Conservation (phyloP, 495 filamentous ascomycete species). For the Podospora anserina region DNA sequence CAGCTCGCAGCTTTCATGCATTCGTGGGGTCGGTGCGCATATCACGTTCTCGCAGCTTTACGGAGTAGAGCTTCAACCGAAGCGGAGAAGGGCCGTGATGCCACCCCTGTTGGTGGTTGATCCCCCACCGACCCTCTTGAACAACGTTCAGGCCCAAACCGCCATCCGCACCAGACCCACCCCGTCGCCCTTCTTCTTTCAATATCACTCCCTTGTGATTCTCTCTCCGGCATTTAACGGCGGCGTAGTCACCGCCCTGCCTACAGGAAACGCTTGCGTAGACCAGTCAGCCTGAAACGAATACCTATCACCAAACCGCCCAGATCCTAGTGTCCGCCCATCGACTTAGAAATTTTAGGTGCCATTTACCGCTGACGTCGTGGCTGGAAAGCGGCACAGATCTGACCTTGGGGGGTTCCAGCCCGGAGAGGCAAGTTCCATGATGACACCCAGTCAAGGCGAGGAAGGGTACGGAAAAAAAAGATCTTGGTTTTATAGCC, state of each 20-base stretch:
- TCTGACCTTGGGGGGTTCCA: background rate
- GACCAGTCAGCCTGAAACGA: background rate
- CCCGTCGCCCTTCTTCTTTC: background rate
- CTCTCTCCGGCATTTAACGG: background rate
- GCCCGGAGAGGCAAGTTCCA: slow-evolving; percentile 2
- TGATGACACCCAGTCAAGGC: background rate
- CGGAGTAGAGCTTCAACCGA: background rate
- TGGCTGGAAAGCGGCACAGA: slow-evolving; percentile 8
- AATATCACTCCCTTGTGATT: background rate
- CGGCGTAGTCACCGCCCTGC: background rate
- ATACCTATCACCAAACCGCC: background rate
- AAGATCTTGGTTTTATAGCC: slow-evolving; percentile 3
- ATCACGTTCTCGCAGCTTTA: background rate
- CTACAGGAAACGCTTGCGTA: background rate
- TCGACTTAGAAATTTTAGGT: slow-evolving; percentile 1
- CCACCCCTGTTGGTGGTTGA: slow-evolving; percentile 3
- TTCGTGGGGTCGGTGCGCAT: slow-evolving; percentile 1
- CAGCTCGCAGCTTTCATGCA: background rate
- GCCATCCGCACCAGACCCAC: background rate
- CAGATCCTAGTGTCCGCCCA: background rate
- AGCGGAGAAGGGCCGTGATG: background rate
- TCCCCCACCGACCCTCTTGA: slow-evolving; percentile 7
- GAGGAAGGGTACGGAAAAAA: background rate
- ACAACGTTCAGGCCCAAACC: slow-evolving; percentile 9
- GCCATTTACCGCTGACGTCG: slow-evolving; percentile 5